A percentile compares a stretch with the other conserved stretches of the same genome.
Conservation (phyloP, 768 basidiomycete genomes). For the Mycena filopes region DNA sequence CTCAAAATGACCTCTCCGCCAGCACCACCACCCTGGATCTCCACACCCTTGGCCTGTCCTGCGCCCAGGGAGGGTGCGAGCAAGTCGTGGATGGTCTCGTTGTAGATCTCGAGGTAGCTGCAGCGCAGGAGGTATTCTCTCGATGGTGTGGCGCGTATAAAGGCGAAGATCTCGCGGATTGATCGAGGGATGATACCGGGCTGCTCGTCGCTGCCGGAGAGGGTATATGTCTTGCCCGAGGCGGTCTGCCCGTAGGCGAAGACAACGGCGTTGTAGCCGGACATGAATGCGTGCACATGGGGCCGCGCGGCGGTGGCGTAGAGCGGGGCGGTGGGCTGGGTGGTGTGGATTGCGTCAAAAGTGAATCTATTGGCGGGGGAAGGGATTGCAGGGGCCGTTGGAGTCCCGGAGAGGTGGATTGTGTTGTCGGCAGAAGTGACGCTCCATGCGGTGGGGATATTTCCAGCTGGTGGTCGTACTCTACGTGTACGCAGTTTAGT, state of each 20-base stretch:
- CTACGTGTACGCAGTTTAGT: constrained; percentile 46
- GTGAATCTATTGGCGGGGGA: constrained; percentile 62
- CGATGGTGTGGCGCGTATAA: constrained; percentile 78
- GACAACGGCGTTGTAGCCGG: constrained; percentile 94
- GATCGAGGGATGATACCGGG: constrained; percentile 96
- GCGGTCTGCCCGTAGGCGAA: constrained; percentile 95
- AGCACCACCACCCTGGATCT: constrained; percentile 79
- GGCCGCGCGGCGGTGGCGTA: constrained; percentile 81
- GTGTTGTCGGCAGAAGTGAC: constrained; percentile 53
- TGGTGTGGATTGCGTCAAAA: constrained; percentile 82
- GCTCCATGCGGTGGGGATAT: constrained; percentile 65
- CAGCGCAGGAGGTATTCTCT: constrained; percentile 96
- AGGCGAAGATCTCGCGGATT: constrained; percentile 90
- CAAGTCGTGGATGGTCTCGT: constrained; percentile 88
- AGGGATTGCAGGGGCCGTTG: constrained; percentile 39
- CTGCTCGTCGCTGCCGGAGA: constrained; percentile 82
- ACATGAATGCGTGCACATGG: constrained; percentile 93
- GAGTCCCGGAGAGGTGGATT: constrained; percentile 63
- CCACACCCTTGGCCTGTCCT: constrained; percentile 65
- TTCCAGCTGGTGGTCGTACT: constrained; percentile 66
- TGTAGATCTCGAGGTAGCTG: constrained; percentile 98
- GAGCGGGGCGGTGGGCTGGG: constrained; percentile 81
- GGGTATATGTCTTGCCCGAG: constrained; percentile 67
- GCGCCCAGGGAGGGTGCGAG: constrained; percentile 68
- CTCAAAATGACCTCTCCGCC: constrained; percentile 70